phyloP scores from a whole-genome alignment of 371 early-diverging fungal genomes.

The Rhizopus arrhizus region DNA sequence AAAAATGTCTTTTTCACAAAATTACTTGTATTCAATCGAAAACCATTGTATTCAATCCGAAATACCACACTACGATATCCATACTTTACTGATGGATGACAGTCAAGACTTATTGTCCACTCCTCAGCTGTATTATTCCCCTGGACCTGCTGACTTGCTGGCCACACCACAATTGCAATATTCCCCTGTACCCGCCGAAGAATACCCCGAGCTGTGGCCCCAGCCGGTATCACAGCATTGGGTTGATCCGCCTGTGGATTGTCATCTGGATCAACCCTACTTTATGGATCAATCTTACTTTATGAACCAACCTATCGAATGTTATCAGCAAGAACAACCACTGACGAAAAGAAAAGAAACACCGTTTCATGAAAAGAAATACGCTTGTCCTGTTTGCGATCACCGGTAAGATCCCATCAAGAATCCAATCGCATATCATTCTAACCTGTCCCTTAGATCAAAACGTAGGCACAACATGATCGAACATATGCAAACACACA shows the following conservation, averaged over 20 bases:
- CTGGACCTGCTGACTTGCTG: background rate
- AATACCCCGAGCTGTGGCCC: background rate
- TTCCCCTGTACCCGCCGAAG: background rate
- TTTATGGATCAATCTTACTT: too few species aligned
- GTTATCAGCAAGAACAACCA: background rate
- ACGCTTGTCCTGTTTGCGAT: slow-evolving; percentile 31
- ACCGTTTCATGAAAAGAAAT: slow-evolving; percentile 24
- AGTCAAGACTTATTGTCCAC: background rate
- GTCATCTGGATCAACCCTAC: background rate
- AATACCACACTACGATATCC: background rate
- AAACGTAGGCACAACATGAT: slow-evolving; percentile 37
- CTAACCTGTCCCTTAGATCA: slow-evolving; percentile 21
- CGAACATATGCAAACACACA: slow-evolving; percentile 39
- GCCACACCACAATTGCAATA: background rate
- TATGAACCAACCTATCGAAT: too few species aligned
- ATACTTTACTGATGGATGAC: background rate
- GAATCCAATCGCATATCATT: background rate
- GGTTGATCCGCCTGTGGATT: background rate
- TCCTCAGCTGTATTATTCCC: slow-evolving; percentile 2
- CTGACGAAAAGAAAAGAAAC: slow-evolving; percentile 1
- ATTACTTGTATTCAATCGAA: background rate
- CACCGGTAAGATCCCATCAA: slow-evolving; percentile 29
- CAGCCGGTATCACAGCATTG: background rate
- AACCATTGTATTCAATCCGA: background rate
- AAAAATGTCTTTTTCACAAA: background rate